Evolutionary conservation across 2,329 filamentous ascomycete species (phyloP).

Genomic region (Neonectria punicea): DNA sequence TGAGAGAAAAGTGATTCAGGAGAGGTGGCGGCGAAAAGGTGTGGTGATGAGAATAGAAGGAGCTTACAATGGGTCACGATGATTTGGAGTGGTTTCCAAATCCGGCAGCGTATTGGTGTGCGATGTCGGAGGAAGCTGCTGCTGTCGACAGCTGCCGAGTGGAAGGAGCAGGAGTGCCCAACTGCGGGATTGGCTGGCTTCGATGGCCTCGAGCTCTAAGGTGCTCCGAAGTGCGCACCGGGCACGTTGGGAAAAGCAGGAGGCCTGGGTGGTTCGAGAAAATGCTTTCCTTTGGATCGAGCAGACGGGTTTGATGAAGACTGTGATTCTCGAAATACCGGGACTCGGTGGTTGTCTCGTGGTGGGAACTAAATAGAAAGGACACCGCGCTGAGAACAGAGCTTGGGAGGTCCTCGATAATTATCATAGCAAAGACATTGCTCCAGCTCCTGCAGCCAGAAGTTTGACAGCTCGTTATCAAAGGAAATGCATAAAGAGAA

Average conservation of each 20-base stretch:
- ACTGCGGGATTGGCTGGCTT: background rate
- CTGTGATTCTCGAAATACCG: background rate
- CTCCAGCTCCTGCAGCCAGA: background rate
- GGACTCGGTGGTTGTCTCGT: background rate
- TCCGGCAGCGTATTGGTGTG: background rate
- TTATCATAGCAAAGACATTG: background rate
- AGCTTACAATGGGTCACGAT: slow-evolving; percentile 1
- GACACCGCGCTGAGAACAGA: background rate
- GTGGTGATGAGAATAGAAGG: background rate
- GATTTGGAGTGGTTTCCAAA: slow-evolving; percentile 3
- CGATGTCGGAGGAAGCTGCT: slow-evolving; percentile 11
- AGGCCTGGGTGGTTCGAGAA: background rate
- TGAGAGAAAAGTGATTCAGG: background rate
- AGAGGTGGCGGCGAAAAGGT: background rate
- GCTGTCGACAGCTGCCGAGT: slow-evolving; percentile 14
- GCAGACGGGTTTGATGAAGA: background rate
- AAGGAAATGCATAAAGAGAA: background rate
- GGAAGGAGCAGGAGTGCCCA: slow-evolving; percentile 16
- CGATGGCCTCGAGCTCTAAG: background rate
- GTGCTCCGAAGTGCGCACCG: background rate
- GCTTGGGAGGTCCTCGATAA: no score
- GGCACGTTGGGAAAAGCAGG: no score
- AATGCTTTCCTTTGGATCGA: background rate
- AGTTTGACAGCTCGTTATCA: background rate
- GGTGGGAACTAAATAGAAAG: background rate